Base-by-base conservation (phyloP, 164 flowering plant species). In the Euptelea pleiosperma region DNA sequence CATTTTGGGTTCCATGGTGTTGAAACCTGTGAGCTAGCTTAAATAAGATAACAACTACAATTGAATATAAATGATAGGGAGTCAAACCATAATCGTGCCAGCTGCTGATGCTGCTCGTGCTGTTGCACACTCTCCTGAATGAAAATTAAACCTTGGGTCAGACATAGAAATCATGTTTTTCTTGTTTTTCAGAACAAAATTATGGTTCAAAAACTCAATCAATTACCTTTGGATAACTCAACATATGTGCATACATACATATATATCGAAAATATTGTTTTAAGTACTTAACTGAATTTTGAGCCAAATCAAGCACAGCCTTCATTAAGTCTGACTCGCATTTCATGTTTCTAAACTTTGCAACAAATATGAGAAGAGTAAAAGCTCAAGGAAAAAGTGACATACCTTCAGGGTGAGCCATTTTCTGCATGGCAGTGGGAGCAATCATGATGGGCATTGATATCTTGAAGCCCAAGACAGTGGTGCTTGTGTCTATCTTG, bases 371-470 rank as follows among this genome's bases (percentile, higher is more conserved):
- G 11, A 14, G n/a, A 35, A 46, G 19, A 28, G 24, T 1, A 36
- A 4, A n/a, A 30, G 18, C 19, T 21, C 3, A 19, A 26, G 31
- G 29, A 41, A 34, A 21, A 12, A 43, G 25, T 31, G 46, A 45
- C 49, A 36, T 66, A 82, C 87, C 85, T 52, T 80, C 80, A 60
- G 82, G 82, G 36, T 78, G 83, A 60, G 88, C 88, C 85, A 80
- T 76, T 69, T 79, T 80, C 67, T 80, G 87, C 69, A 80, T 61
- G 46, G 82, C 82, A 37, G 78, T 71, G 2, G 87, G 83, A 48
- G 85, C 81, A 57, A 82, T 58, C 87, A 80, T 82, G 67, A 80
- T 80, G 2, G 85, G 85, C 82, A 78, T 78, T 2, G 82, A 80
- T 39, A 78, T 76, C 52, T 78, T 75, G 83, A 57, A 77, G 18